Percentiles rank a stretch among this genome's conserved stretches.
phyloP scores from a whole-genome alignment of 2,329 filamentous ascomycete genomes.

The Diaporthe ampelina region DNA sequence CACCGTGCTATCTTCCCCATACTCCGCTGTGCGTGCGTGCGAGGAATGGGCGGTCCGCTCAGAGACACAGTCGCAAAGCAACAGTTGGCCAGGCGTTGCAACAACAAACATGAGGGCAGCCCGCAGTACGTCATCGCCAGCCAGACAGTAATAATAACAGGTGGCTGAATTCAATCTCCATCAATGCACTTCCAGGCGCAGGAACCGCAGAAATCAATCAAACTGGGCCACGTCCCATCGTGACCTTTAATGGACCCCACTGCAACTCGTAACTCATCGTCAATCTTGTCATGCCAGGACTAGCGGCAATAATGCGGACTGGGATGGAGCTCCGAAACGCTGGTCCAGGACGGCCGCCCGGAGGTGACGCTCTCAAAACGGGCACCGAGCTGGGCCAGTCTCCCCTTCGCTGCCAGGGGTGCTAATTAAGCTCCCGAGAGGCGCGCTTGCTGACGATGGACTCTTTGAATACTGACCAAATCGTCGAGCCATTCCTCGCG shows the following conservation, averaged over 20 bases:
- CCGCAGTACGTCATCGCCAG: slow-evolving; percentile 18
- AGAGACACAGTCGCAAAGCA: neutral
- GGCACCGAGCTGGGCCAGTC: neutral
- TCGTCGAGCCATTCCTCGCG: slow-evolving; percentile 25
- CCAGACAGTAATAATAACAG: slow-evolving; percentile 18
- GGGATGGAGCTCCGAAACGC: slow-evolving; percentile 37
- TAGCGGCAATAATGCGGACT: slow-evolving; percentile 24
- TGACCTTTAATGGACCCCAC: slow-evolving; percentile 36
- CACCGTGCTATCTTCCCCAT: neutral
- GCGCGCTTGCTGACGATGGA: slow-evolving; percentile 31
- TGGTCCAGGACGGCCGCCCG: slow-evolving; percentile 13
- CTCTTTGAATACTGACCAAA: neutral
- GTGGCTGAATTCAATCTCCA: slow-evolving; percentile 35
- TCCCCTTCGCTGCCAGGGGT: slow-evolving; percentile 4
- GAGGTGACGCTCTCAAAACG: slow-evolving; percentile 25
- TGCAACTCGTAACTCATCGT: slow-evolving; percentile 36
- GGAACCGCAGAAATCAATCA: slow-evolving; percentile 40
- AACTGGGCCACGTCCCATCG: slow-evolving; percentile 40
- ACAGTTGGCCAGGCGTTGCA: slow-evolving; percentile 24
- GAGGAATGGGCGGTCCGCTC: neutral
- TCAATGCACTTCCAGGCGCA: slow-evolving; percentile 35
- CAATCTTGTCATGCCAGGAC: slow-evolving; percentile 34
- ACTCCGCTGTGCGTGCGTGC: neutral
- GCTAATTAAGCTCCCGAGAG: slow-evolving; percentile 37
- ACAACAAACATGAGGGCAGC: slow-evolving; percentile 21